Evolutionary conservation across 805 yeast genomes (phyloP).

Genomic region (Lachancea waltii): DNA sequence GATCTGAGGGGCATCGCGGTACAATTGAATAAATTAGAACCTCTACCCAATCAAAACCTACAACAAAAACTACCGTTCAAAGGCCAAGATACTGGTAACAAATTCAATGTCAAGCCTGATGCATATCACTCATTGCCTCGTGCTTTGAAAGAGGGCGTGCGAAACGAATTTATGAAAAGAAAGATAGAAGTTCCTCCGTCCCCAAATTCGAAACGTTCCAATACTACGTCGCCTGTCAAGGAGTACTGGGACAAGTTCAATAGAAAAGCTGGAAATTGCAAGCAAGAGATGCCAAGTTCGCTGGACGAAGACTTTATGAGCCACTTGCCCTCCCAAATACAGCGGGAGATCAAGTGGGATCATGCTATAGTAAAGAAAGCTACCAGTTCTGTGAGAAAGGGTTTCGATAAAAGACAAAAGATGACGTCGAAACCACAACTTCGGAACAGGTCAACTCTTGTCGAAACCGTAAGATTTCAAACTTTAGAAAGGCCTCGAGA

Average conservation of each 20-base stretch:
- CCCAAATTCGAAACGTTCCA: constrained; percentile 2
- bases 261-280: constrained; percentile 11
- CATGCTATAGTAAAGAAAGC: constrained; percentile 30
- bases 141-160: constrained; percentile 14
- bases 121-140: constrained; percentile 5
- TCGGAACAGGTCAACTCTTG: constrained; percentile 17
- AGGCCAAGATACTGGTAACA: constrained; percentile 4
- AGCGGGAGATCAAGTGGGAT: constrained; percentile 52
- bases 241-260: constrained; percentile 12
- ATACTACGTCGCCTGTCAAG: constrained; percentile 9
- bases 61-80: constrained; percentile 30
- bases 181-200: constrained; percentile 7
- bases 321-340: constrained; percentile 59
- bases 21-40: constrained; percentile 49
- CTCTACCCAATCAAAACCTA: not conserved
- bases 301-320: constrained; percentile 61
- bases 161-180: constrained; percentile 15
- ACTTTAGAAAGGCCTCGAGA: constrained; percentile 30
- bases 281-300: constrained; percentile 24
- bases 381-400: constrained; percentile 9
- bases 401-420: constrained; percentile 14
- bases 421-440: constrained; percentile 17
- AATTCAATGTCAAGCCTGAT: constrained; percentile 9
- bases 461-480: constrained; percentile 33
- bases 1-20: constrained; percentile 79